Evolutionary conservation across 192 early-diverging fungal species (phyloP).

Genomic region (Coemansia sp.): DNA sequence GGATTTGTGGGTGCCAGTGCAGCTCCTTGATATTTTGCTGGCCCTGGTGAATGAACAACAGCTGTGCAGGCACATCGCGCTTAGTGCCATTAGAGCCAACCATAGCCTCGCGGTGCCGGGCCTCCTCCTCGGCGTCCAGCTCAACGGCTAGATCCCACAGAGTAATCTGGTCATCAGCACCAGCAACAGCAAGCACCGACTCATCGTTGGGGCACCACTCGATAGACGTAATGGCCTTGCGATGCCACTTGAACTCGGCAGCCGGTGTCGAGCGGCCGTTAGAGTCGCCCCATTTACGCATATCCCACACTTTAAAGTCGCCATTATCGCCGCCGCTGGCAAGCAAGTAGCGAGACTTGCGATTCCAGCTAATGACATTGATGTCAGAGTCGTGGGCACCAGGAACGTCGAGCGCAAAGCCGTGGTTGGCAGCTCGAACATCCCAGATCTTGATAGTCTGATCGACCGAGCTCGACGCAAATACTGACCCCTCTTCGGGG

Average conservation of each 20-base stretch:
- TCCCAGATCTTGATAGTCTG: slow-evolving; percentile 96
- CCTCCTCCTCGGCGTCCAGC: slow-evolving; percentile 86
- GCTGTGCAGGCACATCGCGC: slow-evolving; percentile 87
- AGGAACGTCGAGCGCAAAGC: slow-evolving; percentile 66
- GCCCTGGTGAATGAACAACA: slow-evolving; percentile 93
- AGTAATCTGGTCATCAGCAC: slow-evolving; percentile 94
- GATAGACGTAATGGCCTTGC: slow-evolving; percentile 86
- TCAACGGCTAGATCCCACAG: slow-evolving; percentile 99
- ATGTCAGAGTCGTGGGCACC: slow-evolving; percentile 86
- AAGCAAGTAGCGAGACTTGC: slow-evolving; percentile 78
- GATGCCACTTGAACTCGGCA: slow-evolving; percentile 95
- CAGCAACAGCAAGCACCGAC: slow-evolving; percentile 84
- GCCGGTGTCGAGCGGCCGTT: slow-evolving; percentile 64
- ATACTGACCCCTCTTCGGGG: slow-evolving; percentile 81
- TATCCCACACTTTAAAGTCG: slow-evolving; percentile 94
- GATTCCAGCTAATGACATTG: slow-evolving; percentile 97
- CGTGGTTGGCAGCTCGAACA: slow-evolving; percentile 70
- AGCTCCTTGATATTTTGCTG: slow-evolving; percentile 93
- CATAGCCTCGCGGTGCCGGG: slow-evolving; percentile 56
- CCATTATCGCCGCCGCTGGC: slow-evolving; percentile 94
- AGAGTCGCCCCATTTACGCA: slow-evolving; percentile 59
- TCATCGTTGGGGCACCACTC: slow-evolving; percentile 96
- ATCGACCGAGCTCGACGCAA: slow-evolving; percentile 90
- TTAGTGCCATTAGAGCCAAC: slow-evolving; percentile 57
- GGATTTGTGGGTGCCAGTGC: slow-evolving; percentile 94